phyloP scores from a whole-genome alignment of 495 filamentous ascomycete species.

The Jackrogersella minutella region DNA sequence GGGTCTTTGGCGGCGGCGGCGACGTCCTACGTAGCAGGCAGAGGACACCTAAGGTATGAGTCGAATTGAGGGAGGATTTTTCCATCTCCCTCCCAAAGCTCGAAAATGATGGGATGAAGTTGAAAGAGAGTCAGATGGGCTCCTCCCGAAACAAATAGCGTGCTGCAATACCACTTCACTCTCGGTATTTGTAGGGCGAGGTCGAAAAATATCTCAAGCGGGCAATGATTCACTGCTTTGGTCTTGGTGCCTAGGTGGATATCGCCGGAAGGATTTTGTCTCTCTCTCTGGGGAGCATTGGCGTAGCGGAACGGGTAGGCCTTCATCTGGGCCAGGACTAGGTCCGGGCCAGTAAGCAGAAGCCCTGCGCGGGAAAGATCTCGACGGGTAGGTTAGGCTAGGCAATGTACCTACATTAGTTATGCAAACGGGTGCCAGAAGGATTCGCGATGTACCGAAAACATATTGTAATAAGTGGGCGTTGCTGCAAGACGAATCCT shows the following conservation, averaged over 20 bases:
- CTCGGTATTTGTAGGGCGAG: not conserved
- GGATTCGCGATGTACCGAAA: slow-evolving; percentile 36
- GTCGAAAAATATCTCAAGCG: not conserved
- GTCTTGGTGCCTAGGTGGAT: too few relatives aligned
- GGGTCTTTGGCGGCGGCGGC: not conserved
- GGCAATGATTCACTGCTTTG: too few relatives aligned
- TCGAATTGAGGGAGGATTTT: slow-evolving; percentile 1
- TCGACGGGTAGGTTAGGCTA: not conserved
- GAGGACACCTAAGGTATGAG: not conserved
- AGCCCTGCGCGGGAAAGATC: not conserved
- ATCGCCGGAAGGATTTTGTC: too few relatives aligned
- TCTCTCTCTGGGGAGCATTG: too few relatives aligned
- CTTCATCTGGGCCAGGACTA: too few relatives aligned
- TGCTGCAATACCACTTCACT: not conserved
- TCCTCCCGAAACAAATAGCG: slow-evolving; percentile 3
- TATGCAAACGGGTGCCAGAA: not conserved
- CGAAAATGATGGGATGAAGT: not conserved
- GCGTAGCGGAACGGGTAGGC: too few relatives aligned
- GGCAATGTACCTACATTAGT: too few relatives aligned
- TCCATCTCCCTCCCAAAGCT: too few relatives aligned
- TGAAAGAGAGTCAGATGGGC: not conserved
- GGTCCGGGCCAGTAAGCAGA: too few relatives aligned
- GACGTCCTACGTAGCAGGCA: not conserved
- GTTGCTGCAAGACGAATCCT: not conserved
- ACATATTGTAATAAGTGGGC: slow-evolving; percentile 27